Evolutionary conservation across 2,329 filamentous ascomycete genomes (phyloP).

Genomic region (Penicillium sclerotigenum): DNA sequence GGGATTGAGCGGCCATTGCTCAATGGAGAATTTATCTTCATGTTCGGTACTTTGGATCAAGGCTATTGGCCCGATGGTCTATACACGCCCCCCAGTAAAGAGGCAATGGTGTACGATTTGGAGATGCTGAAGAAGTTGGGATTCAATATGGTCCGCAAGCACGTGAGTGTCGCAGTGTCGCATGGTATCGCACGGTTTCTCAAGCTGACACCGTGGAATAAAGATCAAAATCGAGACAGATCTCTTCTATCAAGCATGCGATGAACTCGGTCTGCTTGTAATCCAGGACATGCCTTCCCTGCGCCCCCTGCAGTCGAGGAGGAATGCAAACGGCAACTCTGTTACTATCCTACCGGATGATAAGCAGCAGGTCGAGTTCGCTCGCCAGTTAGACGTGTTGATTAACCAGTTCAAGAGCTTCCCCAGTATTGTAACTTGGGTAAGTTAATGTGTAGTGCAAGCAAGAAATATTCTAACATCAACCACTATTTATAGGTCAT

Average conservation of each 20-base stretch:
- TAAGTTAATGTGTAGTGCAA: constrained; percentile 26
- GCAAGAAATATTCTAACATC: neutral
- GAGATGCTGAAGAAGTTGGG: constrained; percentile 62
- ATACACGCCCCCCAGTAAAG: constrained; percentile 61
- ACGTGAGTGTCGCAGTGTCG: constrained; percentile 46
- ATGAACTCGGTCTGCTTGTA: constrained; percentile 62
- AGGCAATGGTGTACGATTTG: constrained; percentile 67
- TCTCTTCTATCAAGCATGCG: constrained; percentile 66
- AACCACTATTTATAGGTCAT: constrained; percentile 48
- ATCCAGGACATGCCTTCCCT: constrained; percentile 72
- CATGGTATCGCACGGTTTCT: neutral
- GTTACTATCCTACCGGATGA: constrained; percentile 36
- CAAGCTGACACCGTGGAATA: neutral
- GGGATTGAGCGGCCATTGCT: constrained; percentile 61
- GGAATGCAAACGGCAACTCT: neutral
- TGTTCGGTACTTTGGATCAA: constrained; percentile 67
- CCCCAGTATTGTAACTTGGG: constrained; percentile 64
- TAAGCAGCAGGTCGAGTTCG: constrained; percentile 61
- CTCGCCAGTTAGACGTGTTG: constrained; percentile 60
- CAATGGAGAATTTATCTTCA: constrained; percentile 67
- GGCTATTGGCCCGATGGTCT: constrained; percentile 70
- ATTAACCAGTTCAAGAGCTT: constrained; percentile 63
- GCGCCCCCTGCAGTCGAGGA: constrained; percentile 34
- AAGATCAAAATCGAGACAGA: constrained; percentile 66
- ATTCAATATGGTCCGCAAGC: constrained; percentile 69